These are phyloP conservation scores for Aspergillus fumigatus DNA, from an alignment of 2,329 filamentous ascomycete genomes.

Conservation along the genomic window DNA sequence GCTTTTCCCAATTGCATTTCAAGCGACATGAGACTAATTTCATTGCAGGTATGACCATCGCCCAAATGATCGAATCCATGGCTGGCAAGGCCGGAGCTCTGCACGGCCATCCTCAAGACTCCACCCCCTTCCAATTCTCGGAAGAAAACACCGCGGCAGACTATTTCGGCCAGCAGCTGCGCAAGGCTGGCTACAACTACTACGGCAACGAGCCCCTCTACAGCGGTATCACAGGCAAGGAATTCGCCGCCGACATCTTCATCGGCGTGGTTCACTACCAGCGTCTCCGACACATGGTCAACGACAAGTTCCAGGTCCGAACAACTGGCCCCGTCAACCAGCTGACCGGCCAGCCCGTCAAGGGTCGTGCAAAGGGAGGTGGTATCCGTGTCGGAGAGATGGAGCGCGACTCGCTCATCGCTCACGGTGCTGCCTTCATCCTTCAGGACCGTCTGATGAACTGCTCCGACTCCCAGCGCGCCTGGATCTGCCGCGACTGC, in stretches of 20 bases:
- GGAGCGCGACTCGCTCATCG: constrained; percentile 92
- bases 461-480: constrained; percentile 86
- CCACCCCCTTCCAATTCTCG: constrained; percentile 89
- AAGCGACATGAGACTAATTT: constrained; percentile 6
- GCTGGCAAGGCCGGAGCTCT: constrained; percentile 92
- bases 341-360: constrained; percentile 92
- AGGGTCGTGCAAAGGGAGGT: constrained; percentile 91
- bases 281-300: constrained; percentile 97
- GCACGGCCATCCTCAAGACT: constrained; percentile 93
- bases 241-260: constrained; percentile 92
- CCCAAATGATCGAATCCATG: constrained; percentile 97
- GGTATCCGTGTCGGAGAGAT: constrained; percentile 99
- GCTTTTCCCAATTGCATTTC: not conserved
- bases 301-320: constrained; percentile 98
- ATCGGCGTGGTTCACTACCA: constrained; percentile 98
- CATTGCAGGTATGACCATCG: constrained; percentile 75
- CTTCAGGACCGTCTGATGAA: constrained; percentile 95
- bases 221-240: constrained; percentile 90
- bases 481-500: constrained; percentile 85
- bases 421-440: constrained; percentile 91
- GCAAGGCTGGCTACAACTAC: constrained; percentile 95
- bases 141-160: constrained; percentile 89
- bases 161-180: constrained; percentile 93
- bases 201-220: constrained; percentile 99
- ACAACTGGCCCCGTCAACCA: constrained; percentile 90